phyloP scores from a whole-genome alignment of 305 asterid species.

The Solanum aculeatissimum region DNA sequence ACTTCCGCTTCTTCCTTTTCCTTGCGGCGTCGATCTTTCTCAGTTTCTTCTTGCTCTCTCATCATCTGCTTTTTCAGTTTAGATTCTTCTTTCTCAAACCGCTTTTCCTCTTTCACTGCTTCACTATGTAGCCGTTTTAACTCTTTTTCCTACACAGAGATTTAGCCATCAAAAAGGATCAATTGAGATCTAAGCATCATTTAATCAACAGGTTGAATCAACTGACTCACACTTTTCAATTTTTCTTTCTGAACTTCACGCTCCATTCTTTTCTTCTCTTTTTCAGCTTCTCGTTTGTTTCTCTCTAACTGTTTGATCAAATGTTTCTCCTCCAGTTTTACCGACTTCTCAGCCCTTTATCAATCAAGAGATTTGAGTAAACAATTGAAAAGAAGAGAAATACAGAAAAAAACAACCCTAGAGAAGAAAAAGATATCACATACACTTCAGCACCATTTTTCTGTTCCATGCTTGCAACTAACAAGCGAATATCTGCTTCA shows the following conservation, averaged over 20 bases:
- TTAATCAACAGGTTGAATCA: neutral
- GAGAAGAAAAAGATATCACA: conserved; percentile 9
- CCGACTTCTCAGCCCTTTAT: conserved; percentile 75
- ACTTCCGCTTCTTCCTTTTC: conserved; percentile 79
- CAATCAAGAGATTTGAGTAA: conserved; percentile 13
- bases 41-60: conserved; percentile 68
- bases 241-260: conserved; percentile 63
- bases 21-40: conserved; percentile 65
- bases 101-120: conserved; percentile 66
- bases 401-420: neutral
- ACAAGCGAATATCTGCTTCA: conserved; percentile 58
- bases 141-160: conserved; percentile 63
- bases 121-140: conserved; percentile 55
- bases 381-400: conserved; percentile 3
- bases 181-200: neutral
- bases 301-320: conserved; percentile 71
- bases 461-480: conserved; percentile 34
- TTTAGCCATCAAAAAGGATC: neutral
- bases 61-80: conserved; percentile 54
- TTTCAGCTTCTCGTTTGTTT: conserved; percentile 62
- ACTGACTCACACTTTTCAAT: conserved; percentile 48
- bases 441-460: conserved; percentile 57
- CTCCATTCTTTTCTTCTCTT: conserved; percentile 59
- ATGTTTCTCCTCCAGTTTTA: conserved; percentile 38
- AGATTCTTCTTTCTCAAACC: conserved; percentile 68